These are phyloP conservation scores for Aspergillus pseudoglaucus DNA, from an alignment of 2,329 filamentous ascomycete species.

Conservation along the genomic window DNA sequence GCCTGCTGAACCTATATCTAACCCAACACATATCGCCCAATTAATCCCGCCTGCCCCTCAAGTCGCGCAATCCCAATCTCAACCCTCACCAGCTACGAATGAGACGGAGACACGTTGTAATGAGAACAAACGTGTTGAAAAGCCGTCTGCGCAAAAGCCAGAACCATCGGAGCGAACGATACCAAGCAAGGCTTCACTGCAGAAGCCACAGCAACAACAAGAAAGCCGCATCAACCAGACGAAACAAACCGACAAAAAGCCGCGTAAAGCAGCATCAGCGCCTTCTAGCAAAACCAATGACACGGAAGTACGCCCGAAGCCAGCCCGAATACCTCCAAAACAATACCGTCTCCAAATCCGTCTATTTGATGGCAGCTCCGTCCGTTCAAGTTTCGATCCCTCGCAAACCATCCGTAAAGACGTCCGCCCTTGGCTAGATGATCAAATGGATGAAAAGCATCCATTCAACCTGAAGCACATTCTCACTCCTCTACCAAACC, in stretches of 20 bases:
- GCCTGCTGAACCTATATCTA: slow-evolving; percentile 2
- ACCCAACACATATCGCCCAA: slow-evolving; percentile 1
- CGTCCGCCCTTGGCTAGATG: slow-evolving; percentile 72
- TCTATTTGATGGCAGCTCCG: slow-evolving; percentile 74
- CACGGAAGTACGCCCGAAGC: slow-evolving; percentile 6
- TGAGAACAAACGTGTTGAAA: slow-evolving; percentile 19
- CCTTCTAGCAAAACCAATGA: slow-evolving; percentile 4
- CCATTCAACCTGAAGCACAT: slow-evolving; percentile 84
- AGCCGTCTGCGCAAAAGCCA: slow-evolving; percentile 27
- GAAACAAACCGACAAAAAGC: slow-evolving; percentile 41
- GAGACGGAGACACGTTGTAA: slow-evolving; percentile 14
- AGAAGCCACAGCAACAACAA: slow-evolving; percentile 56
- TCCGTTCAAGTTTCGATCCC: slow-evolving; percentile 65
- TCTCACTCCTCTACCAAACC: slow-evolving; percentile 69
- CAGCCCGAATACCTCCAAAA: slow-evolving; percentile 17
- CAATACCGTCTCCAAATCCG: slow-evolving; percentile 67
- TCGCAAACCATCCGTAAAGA: slow-evolving; percentile 55
- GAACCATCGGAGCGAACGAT: slow-evolving; percentile 44
- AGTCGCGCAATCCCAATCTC: not conserved
- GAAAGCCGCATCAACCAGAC: slow-evolving; percentile 44
- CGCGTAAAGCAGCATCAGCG: slow-evolving; percentile 21
- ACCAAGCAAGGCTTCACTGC: slow-evolving; percentile 37
- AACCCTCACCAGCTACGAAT: slow-evolving; percentile 3
- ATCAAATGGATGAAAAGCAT: slow-evolving; percentile 48
- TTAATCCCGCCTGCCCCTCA: slow-evolving; percentile 3